Conservation (phyloP, 495 filamentous ascomycete species). For the Clohesyomyces aquaticus region DNA sequence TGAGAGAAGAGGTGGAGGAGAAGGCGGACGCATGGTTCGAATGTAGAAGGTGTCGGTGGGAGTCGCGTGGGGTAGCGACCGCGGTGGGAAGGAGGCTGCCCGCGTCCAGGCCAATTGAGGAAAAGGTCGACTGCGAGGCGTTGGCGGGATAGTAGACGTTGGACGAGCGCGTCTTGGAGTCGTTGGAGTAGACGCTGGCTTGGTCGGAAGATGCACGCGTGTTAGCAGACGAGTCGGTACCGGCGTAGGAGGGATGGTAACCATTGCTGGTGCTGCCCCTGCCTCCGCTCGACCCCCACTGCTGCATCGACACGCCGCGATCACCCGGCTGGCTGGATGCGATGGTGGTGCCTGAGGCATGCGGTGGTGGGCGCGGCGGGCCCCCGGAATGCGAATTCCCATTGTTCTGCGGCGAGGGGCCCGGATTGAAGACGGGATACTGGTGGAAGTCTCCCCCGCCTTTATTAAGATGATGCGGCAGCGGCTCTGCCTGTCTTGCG, state of each 20-base stretch:
- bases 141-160: slow-evolving; percentile 36
- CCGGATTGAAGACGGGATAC: slow-evolving; percentile 74
- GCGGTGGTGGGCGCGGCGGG: slow-evolving; percentile 72
- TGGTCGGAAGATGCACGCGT: slow-evolving; percentile 72
- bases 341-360: slow-evolving; percentile 66
- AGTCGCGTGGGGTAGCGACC: slow-evolving; percentile 31
- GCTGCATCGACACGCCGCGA: slow-evolving; percentile 68
- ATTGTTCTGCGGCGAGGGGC: slow-evolving; percentile 49
- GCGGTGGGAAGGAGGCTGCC: slow-evolving; percentile 36
- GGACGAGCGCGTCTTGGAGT: slow-evolving; percentile 50
- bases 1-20: slow-evolving; percentile 55
- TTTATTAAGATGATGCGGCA: slow-evolving; percentile 81
- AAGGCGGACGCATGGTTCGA: slow-evolving; percentile 47
- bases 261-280: slow-evolving; percentile 58
- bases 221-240: slow-evolving; percentile 68
- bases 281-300: slow-evolving; percentile 67
- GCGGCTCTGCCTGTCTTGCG: slow-evolving; percentile 66
- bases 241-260: slow-evolving; percentile 63
- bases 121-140: slow-evolving; percentile 40
- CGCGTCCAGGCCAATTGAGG: slow-evolving; percentile 38
- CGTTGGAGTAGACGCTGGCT: slow-evolving; percentile 61
- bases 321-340: slow-evolving; percentile 66
- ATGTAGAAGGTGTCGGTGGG: slow-evolving; percentile 36
- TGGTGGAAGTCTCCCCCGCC: slow-evolving; percentile 82
- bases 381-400: slow-evolving; percentile 63